Percentiles rank a stretch among this genome's conserved stretches.
Conservation (phyloP, 805 yeast species). For the Starmerella sp. region DNA sequence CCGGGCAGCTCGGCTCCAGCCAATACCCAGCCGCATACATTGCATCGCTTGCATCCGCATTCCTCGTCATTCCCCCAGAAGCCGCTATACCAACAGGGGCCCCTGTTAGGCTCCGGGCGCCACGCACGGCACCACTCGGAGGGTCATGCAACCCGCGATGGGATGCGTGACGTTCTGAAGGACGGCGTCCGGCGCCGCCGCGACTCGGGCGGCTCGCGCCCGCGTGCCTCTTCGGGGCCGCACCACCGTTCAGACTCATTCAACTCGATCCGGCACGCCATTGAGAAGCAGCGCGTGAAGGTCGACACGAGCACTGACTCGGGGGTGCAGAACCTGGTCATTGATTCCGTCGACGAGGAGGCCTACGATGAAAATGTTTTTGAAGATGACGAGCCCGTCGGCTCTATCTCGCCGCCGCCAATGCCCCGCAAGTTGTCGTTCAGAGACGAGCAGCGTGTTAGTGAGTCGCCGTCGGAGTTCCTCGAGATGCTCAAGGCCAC, state of each 20-base stretch:
- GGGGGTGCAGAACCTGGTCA: not conserved
- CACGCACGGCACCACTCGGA: not conserved
- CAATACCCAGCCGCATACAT: not conserved
- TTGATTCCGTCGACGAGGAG: slow-evolving; percentile 2
- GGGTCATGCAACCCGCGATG: not conserved
- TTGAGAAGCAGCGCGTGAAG: slow-evolving; percentile 3
- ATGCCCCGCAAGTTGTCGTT: slow-evolving; percentile 26
- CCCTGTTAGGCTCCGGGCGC: not conserved
- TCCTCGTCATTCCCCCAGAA: not conserved
- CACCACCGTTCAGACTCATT: slow-evolving; percentile 1
- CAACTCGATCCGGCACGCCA: slow-evolving; percentile 1
- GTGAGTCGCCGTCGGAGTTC: slow-evolving; percentile 29
- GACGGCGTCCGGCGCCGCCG: not conserved
- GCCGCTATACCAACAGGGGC: not conserved
- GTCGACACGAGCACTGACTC: slow-evolving; percentile 4
- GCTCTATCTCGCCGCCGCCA: slow-evolving; percentile 25
- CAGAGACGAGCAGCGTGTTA: slow-evolving; percentile 19
- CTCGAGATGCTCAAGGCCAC: slow-evolving; percentile 34
- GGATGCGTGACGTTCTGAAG: not conserved
- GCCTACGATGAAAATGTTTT: slow-evolving; percentile 18
- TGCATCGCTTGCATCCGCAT: not conserved
- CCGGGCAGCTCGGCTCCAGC: not conserved
- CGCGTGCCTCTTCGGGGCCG: not conserved
- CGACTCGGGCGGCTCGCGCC: slow-evolving; percentile 1
- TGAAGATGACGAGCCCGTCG: slow-evolving; percentile 21